These are phyloP conservation scores for Pseudonectria buxi DNA, from an alignment of 2,329 filamentous ascomycete genomes.

Conservation along the genomic window DNA sequence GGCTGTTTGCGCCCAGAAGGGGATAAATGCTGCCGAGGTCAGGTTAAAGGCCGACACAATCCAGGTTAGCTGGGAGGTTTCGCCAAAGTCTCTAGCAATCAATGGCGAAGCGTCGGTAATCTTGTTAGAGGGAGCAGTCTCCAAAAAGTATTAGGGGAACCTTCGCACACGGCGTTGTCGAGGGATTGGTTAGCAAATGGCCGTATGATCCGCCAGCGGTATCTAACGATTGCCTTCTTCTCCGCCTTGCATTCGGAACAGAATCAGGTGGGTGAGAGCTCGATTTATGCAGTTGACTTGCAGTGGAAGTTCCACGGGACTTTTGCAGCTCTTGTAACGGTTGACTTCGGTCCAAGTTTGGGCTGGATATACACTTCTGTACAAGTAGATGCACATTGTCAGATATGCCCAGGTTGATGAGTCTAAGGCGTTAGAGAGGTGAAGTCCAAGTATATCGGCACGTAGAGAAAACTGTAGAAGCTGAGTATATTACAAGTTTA, in stretches of 20 bases:
- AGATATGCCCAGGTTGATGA: background rate
- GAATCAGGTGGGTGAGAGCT: conserved; percentile 6
- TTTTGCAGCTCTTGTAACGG: background rate
- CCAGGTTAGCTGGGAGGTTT: conserved; percentile 57
- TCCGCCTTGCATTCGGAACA: conserved; percentile 29
- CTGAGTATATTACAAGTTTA: no score
- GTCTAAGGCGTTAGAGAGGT: background rate
- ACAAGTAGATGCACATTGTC: no score
- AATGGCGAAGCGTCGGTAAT: conserved; percentile 35
- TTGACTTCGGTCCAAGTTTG: background rate
- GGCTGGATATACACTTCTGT: no score
- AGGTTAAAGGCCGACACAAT: conserved; percentile 64
- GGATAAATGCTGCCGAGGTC: conserved; percentile 60
- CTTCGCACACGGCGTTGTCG: conserved; percentile 52
- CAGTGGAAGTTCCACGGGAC: background rate
- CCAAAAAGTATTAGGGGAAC: background rate
- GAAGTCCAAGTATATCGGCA: no score
- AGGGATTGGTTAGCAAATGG: conserved; percentile 57
- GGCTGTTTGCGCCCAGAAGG: conserved; percentile 57
- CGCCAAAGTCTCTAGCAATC: conserved; percentile 58
- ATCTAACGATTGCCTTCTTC: conserved; percentile 26
- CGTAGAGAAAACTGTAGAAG: no score
- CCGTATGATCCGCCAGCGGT: conserved; percentile 54
- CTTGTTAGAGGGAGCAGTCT: conserved; percentile 11
- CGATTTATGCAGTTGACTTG: conserved; percentile 17